Evolutionary conservation across 2,329 filamentous ascomycete species (phyloP).

Genomic region (Ophiostoma triangulosporum): DNA sequence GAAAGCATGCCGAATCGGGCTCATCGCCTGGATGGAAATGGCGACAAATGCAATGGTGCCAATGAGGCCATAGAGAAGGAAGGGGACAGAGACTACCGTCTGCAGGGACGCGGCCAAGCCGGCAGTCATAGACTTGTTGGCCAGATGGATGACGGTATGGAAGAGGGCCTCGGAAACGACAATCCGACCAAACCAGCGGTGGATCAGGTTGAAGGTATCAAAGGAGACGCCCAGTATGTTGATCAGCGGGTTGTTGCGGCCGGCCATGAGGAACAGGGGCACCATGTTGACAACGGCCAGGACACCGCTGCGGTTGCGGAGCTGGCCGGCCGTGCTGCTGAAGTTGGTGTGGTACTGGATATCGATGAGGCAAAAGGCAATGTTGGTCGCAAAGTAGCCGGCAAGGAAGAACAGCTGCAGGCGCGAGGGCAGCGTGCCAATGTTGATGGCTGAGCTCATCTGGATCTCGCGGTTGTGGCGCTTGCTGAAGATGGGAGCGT

Average conservation of each 20-base stretch:
- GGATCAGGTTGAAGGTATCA: constrained; percentile 70
- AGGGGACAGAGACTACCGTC: constrained; percentile 24
- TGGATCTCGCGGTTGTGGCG: constrained; percentile 63
- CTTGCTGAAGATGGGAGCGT: constrained; percentile 58
- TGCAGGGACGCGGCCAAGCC: constrained; percentile 36
- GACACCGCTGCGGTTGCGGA: constrained; percentile 57
- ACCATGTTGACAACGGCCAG: constrained; percentile 65
- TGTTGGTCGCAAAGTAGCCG: constrained; percentile 56
- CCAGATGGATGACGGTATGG: constrained; percentile 50
- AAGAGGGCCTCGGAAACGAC: constrained; percentile 55
- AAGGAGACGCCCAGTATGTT: constrained; percentile 59
- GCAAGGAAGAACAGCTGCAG: constrained; percentile 59
- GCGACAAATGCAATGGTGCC: constrained; percentile 46
- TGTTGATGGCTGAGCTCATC: constrained; percentile 44
- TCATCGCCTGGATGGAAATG: constrained; percentile 55
- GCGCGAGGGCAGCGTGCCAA: constrained; percentile 63
- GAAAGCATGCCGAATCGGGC: constrained; percentile 60
- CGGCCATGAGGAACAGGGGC: constrained; percentile 60
- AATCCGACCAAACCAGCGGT: constrained; percentile 69
- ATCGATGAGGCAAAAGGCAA: constrained; percentile 60
- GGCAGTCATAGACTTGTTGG: constrained; percentile 24
- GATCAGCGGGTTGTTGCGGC: constrained; percentile 68
- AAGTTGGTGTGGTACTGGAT: constrained; percentile 44
- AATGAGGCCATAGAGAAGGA: constrained; percentile 50
- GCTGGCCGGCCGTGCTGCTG: constrained; percentile 30